Evolutionary conservation across 2,329 filamentous ascomycete genomes (phyloP), one percentile per base, ranked within the genome.

Genomic region (Pseudomassariella vexata): DNA sequence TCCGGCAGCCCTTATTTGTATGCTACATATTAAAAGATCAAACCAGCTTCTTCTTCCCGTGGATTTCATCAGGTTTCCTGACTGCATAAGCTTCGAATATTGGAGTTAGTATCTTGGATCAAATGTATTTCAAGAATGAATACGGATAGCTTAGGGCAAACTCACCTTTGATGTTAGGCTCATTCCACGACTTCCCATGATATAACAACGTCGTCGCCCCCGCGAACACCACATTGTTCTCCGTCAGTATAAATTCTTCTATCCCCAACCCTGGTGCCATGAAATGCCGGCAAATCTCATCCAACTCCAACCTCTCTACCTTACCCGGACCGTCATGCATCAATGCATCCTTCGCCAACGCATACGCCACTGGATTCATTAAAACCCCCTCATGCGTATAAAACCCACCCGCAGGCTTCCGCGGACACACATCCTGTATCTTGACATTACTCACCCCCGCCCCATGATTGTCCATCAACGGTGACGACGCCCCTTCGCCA

Each of bases 361-460:
- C 24, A 14, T 9, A 26, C 9, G 24, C 7, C 8, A 26, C 10
- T 7, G 24, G 24, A 14, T 26, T 26, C 9, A 26, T 7, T 15
- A 26, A 10, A 7, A 26, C 15, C 8, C 24, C 24, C 12, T 26
- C 24, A 15, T 26, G 24, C 8, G 24, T 26, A 19, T 19, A 19
- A 15, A 28, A 28, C 0, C 48, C 45, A 1, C 65, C 66, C 1
- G 60, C 67, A 0, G 55, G 52, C 24, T 52, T 49, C 1, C 48
- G 52, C 0, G 49, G 40, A 42, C 68, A 73, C 2, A 63, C 44
- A 7, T 23, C 39, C 34, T 74, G 68, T 5, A 71, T 41, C 31
- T 70, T 60, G 32, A 59, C 63, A 44, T 72, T 72, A 0, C 62
- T 55, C 1, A 65, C 65, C 12, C 38, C 68, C 6, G 67, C 59